Percentiles rank a stretch among this genome's conserved stretches.
Evolutionary conservation across 441 rosid species (phyloP).

Genomic region (Populus hybrid): DNA sequence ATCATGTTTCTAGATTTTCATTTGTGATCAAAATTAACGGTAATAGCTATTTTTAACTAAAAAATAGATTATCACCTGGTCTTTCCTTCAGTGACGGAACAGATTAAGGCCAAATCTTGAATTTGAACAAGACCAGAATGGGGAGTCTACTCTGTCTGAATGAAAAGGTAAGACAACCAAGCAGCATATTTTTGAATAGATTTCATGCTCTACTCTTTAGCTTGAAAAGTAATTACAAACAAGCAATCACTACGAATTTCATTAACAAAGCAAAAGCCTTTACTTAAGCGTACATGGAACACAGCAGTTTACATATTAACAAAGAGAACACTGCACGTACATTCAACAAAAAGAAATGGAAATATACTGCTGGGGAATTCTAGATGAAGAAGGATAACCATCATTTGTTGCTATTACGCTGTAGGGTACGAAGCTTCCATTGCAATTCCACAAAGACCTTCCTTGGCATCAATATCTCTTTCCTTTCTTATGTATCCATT

Average conservation of each 20-base stretch:
- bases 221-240: background rate
- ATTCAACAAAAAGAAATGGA: background rate
- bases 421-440: constrained; percentile 36
- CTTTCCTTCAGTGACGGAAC: no score
- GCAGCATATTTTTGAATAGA: background rate
- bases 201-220: background rate
- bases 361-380: background rate
- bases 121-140: no score
- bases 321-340: background rate
- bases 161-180: background rate
- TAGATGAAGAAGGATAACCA: background rate
- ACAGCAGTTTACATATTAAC: background rate
- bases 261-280: background rate
- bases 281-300: background rate
- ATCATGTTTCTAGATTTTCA: background rate
- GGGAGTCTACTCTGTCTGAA: background rate
- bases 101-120: no score
- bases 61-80: background rate
- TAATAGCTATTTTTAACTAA: background rate
- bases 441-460: constrained; percentile 47
- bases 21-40: background rate
- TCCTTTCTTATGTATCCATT: constrained; percentile 42
- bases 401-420: background rate
- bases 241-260: background rate
- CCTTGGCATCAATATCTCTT: constrained; percentile 28